Conservation (phyloP, 1,139 yeast species). For the Taphrina flavorubra region DNA sequence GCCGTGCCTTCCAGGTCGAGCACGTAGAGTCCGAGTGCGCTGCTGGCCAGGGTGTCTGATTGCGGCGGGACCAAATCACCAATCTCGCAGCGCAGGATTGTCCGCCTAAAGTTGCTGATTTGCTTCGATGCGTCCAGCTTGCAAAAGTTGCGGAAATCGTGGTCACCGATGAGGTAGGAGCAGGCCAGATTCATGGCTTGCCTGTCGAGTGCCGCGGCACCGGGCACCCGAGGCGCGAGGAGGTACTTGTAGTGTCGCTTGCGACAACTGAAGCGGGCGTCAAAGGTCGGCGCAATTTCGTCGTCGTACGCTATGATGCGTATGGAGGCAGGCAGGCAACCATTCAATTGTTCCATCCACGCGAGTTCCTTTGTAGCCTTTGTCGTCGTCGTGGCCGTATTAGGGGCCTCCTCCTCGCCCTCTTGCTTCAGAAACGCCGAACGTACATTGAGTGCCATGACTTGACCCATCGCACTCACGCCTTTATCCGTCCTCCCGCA, state of each 20-base stretch:
- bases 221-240: conserved; percentile 55
- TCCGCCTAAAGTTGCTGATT: conserved; percentile 72
- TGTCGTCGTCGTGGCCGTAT: background rate
- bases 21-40: conserved; percentile 56
- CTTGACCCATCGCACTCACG: conserved; percentile 96
- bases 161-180: conserved; percentile 66
- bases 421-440: conserved; percentile 58
- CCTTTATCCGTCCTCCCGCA: conserved; percentile 98
- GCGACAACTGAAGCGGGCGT: conserved; percentile 89
- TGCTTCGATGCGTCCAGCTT: conserved; percentile 94
- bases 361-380: conserved; percentile 72
- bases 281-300: conserved; percentile 80
- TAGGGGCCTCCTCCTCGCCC: background rate
- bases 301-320: conserved; percentile 80
- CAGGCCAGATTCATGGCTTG: conserved; percentile 77
- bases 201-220: conserved; percentile 59
- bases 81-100: conserved; percentile 62
- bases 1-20: conserved; percentile 88
- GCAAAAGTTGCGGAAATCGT: conserved; percentile 94
- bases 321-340: conserved; percentile 78
- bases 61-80: conserved; percentile 50
- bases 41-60: conserved; percentile 3
- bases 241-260: conserved; percentile 85
- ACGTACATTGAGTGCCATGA: conserved; percentile 76
- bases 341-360: conserved; percentile 75